phyloP scores from a whole-genome alignment of 805 yeast genomes.

The Kodamaea kakaduensis region DNA sequence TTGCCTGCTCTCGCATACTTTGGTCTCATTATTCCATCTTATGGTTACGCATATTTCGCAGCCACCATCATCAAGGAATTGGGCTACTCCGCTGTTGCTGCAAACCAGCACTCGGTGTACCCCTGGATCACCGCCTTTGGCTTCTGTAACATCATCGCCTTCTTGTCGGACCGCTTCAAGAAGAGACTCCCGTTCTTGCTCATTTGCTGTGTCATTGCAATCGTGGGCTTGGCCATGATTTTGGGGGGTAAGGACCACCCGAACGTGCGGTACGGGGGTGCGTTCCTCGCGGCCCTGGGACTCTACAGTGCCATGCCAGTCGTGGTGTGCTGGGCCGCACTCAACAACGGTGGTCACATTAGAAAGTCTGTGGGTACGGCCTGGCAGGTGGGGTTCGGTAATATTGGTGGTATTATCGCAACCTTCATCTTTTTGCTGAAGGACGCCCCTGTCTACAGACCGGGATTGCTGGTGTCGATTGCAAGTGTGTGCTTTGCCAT shows the following conservation, averaged over 20 bases:
- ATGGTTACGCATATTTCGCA: constrained; percentile 72
- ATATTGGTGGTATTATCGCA: constrained; percentile 67
- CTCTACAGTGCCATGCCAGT: constrained; percentile 64
- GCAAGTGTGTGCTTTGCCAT: constrained; percentile 46
- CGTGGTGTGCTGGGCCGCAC: constrained; percentile 62
- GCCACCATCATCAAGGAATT: constrained; percentile 59
- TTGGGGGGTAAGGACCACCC: constrained; percentile 42
- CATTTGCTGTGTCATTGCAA: constrained; percentile 34
- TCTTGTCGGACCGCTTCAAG: constrained; percentile 44
- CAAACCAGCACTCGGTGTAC: constrained; percentile 78
- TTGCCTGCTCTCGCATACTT: constrained; percentile 59
- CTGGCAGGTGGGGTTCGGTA: constrained; percentile 67
- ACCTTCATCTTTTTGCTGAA: constrained; percentile 50
- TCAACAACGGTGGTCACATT: constrained; percentile 60
- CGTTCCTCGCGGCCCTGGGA: constrained; percentile 58
- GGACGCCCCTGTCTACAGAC: constrained; percentile 57
- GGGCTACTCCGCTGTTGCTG: constrained; percentile 66
- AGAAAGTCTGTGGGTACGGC: constrained; percentile 58
- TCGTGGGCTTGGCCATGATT: constrained; percentile 55
- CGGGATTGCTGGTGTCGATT: constrained; percentile 51
- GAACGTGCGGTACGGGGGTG: constrained; percentile 52
- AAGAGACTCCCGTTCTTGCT: constrained; percentile 45
- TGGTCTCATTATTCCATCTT: constrained; percentile 65
- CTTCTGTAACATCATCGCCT: constrained; percentile 57
- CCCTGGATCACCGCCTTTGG: constrained; percentile 83